Conservation (phyloP, 1,139 yeast genomes). For the Debaryomyces coudertii region DNA sequence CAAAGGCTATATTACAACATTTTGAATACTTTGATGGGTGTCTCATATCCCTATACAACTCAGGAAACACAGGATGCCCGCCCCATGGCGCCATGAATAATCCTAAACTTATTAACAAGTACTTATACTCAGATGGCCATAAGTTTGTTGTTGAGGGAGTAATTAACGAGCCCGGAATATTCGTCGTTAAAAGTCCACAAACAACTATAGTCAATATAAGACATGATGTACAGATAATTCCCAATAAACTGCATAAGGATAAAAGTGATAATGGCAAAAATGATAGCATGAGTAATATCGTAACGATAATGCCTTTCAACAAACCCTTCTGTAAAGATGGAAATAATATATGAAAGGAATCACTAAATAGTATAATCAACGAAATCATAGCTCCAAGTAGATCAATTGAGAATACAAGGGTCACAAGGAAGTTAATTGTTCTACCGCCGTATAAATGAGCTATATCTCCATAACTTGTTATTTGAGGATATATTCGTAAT, state of each 20-base stretch:
- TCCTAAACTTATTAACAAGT: conserved; percentile 67
- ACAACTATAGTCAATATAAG: conserved; percentile 59
- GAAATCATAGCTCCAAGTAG: conserved; percentile 79
- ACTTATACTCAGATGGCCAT: conserved; percentile 54
- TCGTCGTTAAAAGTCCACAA: conserved; percentile 61
- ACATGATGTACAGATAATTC: conserved; percentile 70
- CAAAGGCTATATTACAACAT: conserved; percentile 37
- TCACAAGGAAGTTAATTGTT: conserved; percentile 58
- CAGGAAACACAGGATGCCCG: conserved; percentile 87
- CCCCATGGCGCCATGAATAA: conserved; percentile 89
- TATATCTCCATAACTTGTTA: conserved; percentile 49
- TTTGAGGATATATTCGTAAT: conserved; percentile 30
- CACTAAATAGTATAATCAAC: conserved; percentile 78
- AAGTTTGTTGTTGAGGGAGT: conserved; percentile 51
- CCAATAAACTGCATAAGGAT: conserved; percentile 72
- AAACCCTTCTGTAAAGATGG: conserved; percentile 50
- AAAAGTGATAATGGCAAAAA: conserved; percentile 74
- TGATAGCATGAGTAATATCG: conserved; percentile 59
- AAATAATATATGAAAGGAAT: conserved; percentile 70
- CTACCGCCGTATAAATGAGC: conserved; percentile 50
- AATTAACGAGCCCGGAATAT: conserved; percentile 69
- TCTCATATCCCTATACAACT: conserved; percentile 79
- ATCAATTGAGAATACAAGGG: conserved; percentile 74
- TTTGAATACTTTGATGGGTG: conserved; percentile 54
- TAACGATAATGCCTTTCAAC: conserved; percentile 56